Conservation (phyloP, 164 flowering plant genomes). For the Tetrastigma voinierianum region DNA sequence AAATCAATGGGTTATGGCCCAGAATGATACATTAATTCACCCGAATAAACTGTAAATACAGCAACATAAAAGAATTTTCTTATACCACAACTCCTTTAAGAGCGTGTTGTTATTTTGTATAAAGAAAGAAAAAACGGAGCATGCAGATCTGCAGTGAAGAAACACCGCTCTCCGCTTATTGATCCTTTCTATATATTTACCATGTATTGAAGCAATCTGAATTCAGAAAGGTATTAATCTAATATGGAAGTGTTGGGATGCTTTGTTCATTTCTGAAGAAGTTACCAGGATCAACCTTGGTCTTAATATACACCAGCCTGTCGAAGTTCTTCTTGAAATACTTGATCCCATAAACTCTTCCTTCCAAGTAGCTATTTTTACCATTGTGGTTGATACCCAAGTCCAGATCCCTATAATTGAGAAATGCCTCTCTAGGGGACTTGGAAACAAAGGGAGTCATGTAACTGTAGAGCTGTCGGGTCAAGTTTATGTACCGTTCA, state of each 20-base stretch:
- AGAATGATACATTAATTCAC: too few relatives aligned
- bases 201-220: too few relatives aligned
- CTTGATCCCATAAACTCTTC: slow-evolving; percentile 5
- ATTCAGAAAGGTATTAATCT: too few relatives aligned
- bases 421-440: slow-evolving; percentile 24
- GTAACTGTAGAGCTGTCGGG: neutral
- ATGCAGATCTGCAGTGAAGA: too few relatives aligned
- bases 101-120: too few relatives aligned
- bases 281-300: slow-evolving; percentile 25
- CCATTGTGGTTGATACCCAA: slow-evolving; percentile 6
- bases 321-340: slow-evolving; percentile 22
- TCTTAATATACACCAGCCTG: slow-evolving; percentile 25
- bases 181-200: too few relatives aligned
- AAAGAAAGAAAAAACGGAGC: too few relatives aligned
- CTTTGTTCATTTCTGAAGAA: slow-evolving; percentile 34
- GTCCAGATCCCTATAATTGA: slow-evolving; percentile 32
- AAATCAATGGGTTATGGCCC: too few relatives aligned
- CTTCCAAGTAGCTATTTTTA: neutral
- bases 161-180: too few relatives aligned
- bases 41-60: too few relatives aligned
- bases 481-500: neutral
- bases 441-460: slow-evolving; percentile 17
- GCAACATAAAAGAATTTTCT: too few relatives aligned
- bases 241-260: neutral
- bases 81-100: too few relatives aligned